A percentile compares a stretch with the other conserved stretches of the same genome.
Evolutionary conservation across 495 filamentous ascomycete species (phyloP).

Genomic region (Amniculicola lignicola): DNA sequence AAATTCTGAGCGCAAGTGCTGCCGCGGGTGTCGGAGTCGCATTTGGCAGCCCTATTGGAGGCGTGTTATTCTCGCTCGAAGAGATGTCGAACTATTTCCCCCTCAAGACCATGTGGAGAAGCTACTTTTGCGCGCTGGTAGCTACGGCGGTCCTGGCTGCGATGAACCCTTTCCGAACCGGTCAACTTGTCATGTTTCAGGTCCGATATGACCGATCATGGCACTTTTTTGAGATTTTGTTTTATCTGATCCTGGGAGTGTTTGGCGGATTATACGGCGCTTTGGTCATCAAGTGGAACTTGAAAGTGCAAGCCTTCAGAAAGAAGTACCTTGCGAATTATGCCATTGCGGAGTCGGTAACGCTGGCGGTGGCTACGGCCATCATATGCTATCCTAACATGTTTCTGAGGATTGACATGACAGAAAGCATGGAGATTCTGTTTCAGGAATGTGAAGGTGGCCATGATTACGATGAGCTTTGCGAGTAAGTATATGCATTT

Average conservation of each 20-base stretch:
- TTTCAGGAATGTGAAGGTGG: conserved; percentile 93
- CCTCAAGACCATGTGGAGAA: conserved; percentile 95
- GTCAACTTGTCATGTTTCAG: conserved; percentile 99
- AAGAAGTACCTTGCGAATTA: conserved; percentile 89
- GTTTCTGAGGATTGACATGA: conserved; percentile 97
- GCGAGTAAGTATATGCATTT: conserved; percentile 57
- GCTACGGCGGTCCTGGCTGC: conserved; percentile 90
- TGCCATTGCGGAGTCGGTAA: conserved; percentile 80
- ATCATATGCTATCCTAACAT: conserved; percentile 94
- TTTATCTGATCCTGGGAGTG: conserved; percentile 85
- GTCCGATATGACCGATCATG: conserved; percentile 93
- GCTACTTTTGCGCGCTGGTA: conserved; percentile 95
- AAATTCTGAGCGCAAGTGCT: conserved; percentile 91
- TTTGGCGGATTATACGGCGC: conserved; percentile 96
- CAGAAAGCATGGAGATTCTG: conserved; percentile 96
- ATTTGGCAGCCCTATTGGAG: conserved; percentile 95
- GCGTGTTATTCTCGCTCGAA: conserved; percentile 93
- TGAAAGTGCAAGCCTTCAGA: conserved; percentile 84
- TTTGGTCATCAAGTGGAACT: conserved; percentile 98
- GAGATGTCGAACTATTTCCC: conserved; percentile 99
- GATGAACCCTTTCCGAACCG: conserved; percentile 97
- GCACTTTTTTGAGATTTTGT: conserved; percentile 96
- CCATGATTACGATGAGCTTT: conserved; percentile 88
- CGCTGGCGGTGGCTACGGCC: conserved; percentile 79
- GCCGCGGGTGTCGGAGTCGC: conserved; percentile 95